Evolutionary conservation across 176 grass and related monocot species (phyloP), one percentile per base, ranked within the genome.

Genomic region (Triticum dicoccoides): DNA sequence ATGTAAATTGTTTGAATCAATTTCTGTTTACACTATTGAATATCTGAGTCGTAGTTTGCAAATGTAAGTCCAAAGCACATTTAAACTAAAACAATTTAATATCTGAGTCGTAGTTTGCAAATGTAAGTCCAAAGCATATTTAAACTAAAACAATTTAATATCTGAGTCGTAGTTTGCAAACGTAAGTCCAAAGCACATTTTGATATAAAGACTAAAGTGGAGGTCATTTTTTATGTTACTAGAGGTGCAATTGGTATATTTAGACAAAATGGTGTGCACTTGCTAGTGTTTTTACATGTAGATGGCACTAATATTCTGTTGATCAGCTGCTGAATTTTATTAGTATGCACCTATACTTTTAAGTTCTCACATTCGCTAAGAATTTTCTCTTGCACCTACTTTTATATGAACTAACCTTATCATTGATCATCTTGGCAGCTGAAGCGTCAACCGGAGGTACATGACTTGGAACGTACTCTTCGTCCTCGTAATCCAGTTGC

Each of bases 401-500:
- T 77, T 21, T 25, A 18, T 65, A 29, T 64, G 68, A 41, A 68
- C 35, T 89, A 38, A 83, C 61, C 6, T 52, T 24, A 70, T 89
- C 80, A 65, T 17, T 86, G 77, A 14, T 78, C 68, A 76, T 85
- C 63, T 87, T 91, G 84, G 65, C 76, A 89, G 85, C 77, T 89
- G 84, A 84, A 81, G 17, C 65, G 76, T 38, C 84, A 73, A 73
- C 79, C 80, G 0, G 38, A 82, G 74, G 64, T 77, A 24, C 38
- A 24, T 77, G 77, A 61, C 38, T 72, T 77, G 44, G 84, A 91
- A 86, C 72, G 75, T 5, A 54, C 63, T 42, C 73, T 87, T 75
- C 73, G 92, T 89, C 83, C 83, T 84, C 89, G 70, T 89, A 88
- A 89, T 79, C 54, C 80, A 85, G 86, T 89, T 69, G 4, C 79